Percentiles rank a stretch among this genome's conserved stretches.
Evolutionary conservation across 176 grass and related monocot genomes (phyloP).

Genomic region (Oryza rufipogon): DNA sequence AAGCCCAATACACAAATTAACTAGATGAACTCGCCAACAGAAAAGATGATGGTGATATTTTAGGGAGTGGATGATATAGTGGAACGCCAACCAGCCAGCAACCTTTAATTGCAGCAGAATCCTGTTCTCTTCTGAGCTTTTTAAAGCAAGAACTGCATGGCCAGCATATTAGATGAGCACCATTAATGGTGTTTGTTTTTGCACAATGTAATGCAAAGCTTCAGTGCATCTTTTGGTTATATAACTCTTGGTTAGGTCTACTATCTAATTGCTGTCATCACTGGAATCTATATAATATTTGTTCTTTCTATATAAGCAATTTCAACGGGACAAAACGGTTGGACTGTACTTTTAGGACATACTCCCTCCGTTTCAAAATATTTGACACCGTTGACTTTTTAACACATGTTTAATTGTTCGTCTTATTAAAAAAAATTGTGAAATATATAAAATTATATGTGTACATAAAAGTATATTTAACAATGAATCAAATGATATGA

Average conservation of each 20-base stretch:
- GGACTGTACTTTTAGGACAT: constrained; percentile 18
- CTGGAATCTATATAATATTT: neutral
- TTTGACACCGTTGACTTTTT: too few relatives aligned
- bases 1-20: constrained; percentile 23
- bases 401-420: too few relatives aligned
- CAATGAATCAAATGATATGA: too few relatives aligned
- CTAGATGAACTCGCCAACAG: neutral
- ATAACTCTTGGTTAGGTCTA: constrained; percentile 38
- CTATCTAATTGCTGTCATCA: neutral
- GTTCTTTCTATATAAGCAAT: neutral
- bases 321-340: constrained; percentile 20
- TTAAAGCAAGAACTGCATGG: constrained; percentile 10
- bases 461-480: too few relatives aligned
- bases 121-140: constrained; percentile 36
- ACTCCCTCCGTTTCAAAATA: too few relatives aligned
- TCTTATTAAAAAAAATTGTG: too few relatives aligned
- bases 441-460: too few relatives aligned
- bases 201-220: constrained; percentile 2
- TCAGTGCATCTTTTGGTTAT: constrained; percentile 5
- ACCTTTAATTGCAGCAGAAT: constrained; percentile 33
- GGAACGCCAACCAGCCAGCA: constrained; percentile 36
- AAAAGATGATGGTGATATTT: neutral
- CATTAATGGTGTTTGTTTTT: constrained; percentile 23
- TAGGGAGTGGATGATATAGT: constrained; percentile 15
- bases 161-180: constrained; percentile 24